Evolutionary conservation across 2,329 filamentous ascomycete genomes (phyloP), one percentile per base, ranked within the genome.

Genomic region (Simplicillium sp.): DNA sequence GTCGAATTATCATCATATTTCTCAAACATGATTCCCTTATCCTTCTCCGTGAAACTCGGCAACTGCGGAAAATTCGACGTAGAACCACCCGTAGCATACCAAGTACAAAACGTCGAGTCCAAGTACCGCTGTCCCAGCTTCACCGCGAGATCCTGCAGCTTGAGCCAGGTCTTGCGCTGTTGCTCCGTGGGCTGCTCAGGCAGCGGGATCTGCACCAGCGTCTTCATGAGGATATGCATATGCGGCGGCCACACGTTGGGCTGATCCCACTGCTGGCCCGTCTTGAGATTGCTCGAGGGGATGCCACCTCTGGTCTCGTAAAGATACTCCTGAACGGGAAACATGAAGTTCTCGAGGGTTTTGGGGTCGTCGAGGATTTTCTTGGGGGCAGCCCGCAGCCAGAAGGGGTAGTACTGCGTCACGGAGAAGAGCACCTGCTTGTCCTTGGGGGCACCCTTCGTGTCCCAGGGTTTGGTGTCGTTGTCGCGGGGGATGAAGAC

Each of bases 181-280:
- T 72, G 67, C 43, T 80, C 74, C 3, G 70, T 60, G 16, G 60
- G 52, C 17, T 70, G 70, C 47, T 75, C 73, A 0, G 75, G 75
- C 0, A 75, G 55, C 1, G 77, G 75, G 0, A 75, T 77, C 54
- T 74, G 75, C 40, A 77, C 65, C 7, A 84, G 65, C 7, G 76
- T 77, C 32, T 75, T 55, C 62, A 82, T 82, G 18, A 82, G 62
- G 34, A 79, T 66, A 56, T 84, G 76, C 62, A 78, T 74, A 38
- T 82, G 66, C 3, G 79, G 78, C 11, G 80, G 80, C 80, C 80
- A 84, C 18, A 83, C 80, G 50, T 78, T 83, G 0, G 79, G 79
- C 54, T 82, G 71, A 41, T 84, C 80, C 80, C 80, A 84, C 53
- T 84, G 80, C 63, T 84, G 72, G 12, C 73, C 73, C 0, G 78